Conservation (phyloP, 202 grass and related monocot species). For the Tripidium arundinaceum region DNA sequence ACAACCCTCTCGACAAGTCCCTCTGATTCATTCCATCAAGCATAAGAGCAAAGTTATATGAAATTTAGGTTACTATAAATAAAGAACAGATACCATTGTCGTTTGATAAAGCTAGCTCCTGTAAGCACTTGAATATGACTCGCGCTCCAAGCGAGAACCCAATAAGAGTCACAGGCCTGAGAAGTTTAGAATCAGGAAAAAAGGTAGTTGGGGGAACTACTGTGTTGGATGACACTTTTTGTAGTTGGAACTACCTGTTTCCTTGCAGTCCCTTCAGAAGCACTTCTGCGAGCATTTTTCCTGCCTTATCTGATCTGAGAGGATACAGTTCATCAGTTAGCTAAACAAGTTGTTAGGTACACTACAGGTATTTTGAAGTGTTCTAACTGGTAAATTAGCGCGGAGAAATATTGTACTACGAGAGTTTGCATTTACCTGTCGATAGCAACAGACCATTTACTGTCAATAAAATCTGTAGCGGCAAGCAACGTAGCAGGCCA, state of each 20-base stretch:
- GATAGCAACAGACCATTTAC: constrained; percentile 95
- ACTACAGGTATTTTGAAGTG: neutral
- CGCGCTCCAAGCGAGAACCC: constrained; percentile 92
- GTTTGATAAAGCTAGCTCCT: constrained; percentile 68
- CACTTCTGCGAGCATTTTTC: constrained; percentile 92
- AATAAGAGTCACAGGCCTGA: constrained; percentile 84
- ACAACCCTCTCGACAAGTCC: constrained; percentile 90
- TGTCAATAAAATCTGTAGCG: constrained; percentile 92
- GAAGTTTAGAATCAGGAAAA: constrained; percentile 15
- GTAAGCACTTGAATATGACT: constrained; percentile 92
- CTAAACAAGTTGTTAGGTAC: too few species aligned
- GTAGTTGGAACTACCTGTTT: constrained; percentile 60
- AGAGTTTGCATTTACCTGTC: constrained; percentile 61
- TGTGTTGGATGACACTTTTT: neutral
- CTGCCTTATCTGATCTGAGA: constrained; percentile 91
- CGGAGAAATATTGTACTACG: neutral
- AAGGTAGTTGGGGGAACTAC: neutral
- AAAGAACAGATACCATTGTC: constrained; percentile 59
- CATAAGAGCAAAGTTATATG: neutral
- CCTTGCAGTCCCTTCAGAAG: constrained; percentile 84
- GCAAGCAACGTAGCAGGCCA: constrained; percentile 74
- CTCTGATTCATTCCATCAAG: constrained; percentile 48
- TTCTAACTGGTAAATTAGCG: neutral
- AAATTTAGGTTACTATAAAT: neutral
- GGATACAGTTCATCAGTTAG: neutral